These are phyloP conservation scores for Neofusicoccum kwambonambiense DNA, from an alignment of 2,329 filamentous ascomycete genomes.

Conservation along the genomic window DNA sequence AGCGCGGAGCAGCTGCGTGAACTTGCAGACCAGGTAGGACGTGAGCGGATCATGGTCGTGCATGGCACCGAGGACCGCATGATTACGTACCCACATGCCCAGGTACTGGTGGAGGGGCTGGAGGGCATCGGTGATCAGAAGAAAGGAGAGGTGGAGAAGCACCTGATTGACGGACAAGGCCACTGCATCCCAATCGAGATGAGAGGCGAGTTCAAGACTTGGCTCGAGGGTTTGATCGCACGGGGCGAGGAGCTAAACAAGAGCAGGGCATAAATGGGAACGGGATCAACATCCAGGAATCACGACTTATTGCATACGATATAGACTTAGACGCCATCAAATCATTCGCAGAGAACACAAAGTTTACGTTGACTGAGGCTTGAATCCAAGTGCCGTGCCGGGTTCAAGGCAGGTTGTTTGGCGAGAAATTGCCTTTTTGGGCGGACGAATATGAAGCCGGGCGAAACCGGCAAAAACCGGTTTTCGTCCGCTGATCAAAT, in stretches of 20 bases:
- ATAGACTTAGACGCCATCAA: not conserved
- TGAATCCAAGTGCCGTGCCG: not conserved
- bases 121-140: constrained; percentile 28
- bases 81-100: constrained; percentile 69
- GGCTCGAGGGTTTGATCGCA: constrained; percentile 59
- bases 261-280: not conserved
- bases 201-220: constrained; percentile 64
- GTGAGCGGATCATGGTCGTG: constrained; percentile 71
- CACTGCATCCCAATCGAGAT: constrained; percentile 75
- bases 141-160: constrained; percentile 51
- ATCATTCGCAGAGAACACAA: not conserved
- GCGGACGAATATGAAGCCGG: not conserved
- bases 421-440: constrained; percentile 3
- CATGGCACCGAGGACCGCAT: constrained; percentile 78
- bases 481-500: not conserved
- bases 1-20: constrained; percentile 61
- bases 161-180: constrained; percentile 68
- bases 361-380: not conserved
- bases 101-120: constrained; percentile 65
- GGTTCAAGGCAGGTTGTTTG: not conserved
- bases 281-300: not conserved
- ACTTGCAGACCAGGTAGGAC: constrained; percentile 67
- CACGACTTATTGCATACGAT: not conserved
- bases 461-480: not conserved
- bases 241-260: constrained; percentile 51